phyloP scores from a whole-genome alignment of 345 rosid genomes.

The Mercurialis annua region DNA sequence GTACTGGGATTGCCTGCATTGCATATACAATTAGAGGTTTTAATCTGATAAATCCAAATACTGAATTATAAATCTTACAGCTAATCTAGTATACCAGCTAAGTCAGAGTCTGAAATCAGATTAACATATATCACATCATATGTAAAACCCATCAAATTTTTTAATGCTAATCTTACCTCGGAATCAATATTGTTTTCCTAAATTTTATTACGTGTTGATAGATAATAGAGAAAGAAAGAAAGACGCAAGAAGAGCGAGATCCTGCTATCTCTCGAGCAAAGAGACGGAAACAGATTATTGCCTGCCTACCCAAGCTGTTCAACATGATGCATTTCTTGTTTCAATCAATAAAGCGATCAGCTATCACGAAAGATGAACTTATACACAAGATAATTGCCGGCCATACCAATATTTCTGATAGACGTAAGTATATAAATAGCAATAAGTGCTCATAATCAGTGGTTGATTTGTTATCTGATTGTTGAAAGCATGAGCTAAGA shows the following conservation, averaged over 20 bases:
- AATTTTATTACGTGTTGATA: no score
- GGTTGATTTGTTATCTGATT: neutral
- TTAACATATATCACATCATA: no score
- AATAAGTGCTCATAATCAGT: neutral
- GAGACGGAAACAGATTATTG: conserved; percentile 59
- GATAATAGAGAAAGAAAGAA: conserved; percentile 74
- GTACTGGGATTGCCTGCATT: no score
- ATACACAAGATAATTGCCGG: conserved; percentile 51
- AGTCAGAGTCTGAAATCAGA: no score
- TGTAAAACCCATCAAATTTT: no score
- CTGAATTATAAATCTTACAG: no score
- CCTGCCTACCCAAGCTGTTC: conserved; percentile 73
- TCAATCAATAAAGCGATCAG: conserved; percentile 60
- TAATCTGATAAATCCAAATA: no score
- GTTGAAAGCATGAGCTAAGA: conserved; percentile 12
- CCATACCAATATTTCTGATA: conserved; percentile 63
- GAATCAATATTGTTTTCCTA: no score
- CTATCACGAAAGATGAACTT: conserved; percentile 78
- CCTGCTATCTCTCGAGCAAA: conserved; percentile 84
- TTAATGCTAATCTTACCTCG: no score
- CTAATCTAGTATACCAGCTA: no score
- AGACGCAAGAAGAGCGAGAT: conserved; percentile 56
- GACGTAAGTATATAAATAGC: conserved; percentile 43
- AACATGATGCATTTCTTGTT: conserved; percentile 60
- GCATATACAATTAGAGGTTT: no score